These are phyloP conservation scores for Botrytis elliptica DNA, from an alignment of 2,329 filamentous ascomycete genomes.

Conservation along the genomic window DNA sequence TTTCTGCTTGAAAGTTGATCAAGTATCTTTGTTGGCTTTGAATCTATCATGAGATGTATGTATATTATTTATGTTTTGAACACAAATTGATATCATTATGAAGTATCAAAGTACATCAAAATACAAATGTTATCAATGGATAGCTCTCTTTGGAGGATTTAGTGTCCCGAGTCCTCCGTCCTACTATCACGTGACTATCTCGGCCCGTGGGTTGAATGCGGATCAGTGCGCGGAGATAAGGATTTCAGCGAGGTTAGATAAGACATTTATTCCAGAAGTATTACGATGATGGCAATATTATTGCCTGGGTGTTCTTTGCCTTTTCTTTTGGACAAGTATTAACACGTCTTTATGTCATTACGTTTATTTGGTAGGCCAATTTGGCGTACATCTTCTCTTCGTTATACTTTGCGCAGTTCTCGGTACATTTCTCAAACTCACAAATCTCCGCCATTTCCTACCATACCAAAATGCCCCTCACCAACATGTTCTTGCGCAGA, in stretches of 20 bases:
- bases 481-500: conserved; percentile 75
- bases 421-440: conserved; percentile 10
- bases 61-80: neutral
- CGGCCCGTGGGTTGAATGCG: too few relatives aligned
- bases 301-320: too few relatives aligned
- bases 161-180: neutral
- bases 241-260: neutral
- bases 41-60: neutral
- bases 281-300: neutral
- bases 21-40: neutral
- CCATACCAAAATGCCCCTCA: conserved; percentile 58
- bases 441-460: conserved; percentile 30
- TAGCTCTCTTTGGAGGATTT: neutral
- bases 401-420: neutral
- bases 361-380: neutral
- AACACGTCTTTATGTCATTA: neutral
- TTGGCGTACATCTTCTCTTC: neutral
- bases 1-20: neutral
- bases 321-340: neutral
- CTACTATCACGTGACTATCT: neutral
- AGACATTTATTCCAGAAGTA: neutral
- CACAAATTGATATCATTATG: neutral
- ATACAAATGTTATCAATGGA: neutral
- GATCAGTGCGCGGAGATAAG: neutral
- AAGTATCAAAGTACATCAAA: neutral